phyloP scores from a whole-genome alignment of 1,284 basidiomycete species.

The Cryptococcus jaspeensis region DNA sequence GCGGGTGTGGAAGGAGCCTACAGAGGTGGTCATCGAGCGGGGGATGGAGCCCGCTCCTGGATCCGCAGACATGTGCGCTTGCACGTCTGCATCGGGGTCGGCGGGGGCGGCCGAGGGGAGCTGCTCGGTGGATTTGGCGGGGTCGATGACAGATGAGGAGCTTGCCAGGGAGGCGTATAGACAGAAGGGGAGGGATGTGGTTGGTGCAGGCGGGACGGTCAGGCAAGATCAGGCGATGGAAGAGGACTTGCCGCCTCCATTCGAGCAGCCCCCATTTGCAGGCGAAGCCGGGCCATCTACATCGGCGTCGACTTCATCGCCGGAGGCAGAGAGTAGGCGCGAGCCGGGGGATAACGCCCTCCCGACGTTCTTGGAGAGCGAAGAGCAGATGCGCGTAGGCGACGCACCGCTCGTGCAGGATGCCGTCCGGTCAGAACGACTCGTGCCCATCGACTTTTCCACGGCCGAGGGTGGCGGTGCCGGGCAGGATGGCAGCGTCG shows the following conservation, averaged over 20 bases:
- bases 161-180: constrained; percentile 43
- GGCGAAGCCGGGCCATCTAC: constrained; percentile 13
- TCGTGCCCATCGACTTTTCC: constrained; percentile 25
- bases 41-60: constrained; percentile 23
- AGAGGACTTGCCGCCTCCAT: constrained; percentile 40
- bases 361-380: constrained; percentile 43
- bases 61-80: background rate
- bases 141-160: constrained; percentile 28
- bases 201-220: constrained; percentile 42
- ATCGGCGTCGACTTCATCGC: background rate
- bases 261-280: constrained; percentile 17
- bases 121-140: background rate
- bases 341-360: constrained; percentile 12
- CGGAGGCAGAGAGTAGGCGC: background rate
- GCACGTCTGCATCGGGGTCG: background rate
- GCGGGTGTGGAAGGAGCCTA: constrained; percentile 37
- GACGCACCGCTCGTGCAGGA: constrained; percentile 22
- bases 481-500: background rate
- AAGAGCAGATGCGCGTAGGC: constrained; percentile 39
- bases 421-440: constrained; percentile 22
- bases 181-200: constrained; percentile 47
- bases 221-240: constrained; percentile 7
- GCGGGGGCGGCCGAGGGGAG: background rate
- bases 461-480: background rate
- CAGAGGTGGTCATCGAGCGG: constrained; percentile 30